A percentile compares a stretch with the other conserved stretches of the same genome.
phyloP scores from a whole-genome alignment of 768 basidiomycete species.

The Amanita pseudoporphyria region DNA sequence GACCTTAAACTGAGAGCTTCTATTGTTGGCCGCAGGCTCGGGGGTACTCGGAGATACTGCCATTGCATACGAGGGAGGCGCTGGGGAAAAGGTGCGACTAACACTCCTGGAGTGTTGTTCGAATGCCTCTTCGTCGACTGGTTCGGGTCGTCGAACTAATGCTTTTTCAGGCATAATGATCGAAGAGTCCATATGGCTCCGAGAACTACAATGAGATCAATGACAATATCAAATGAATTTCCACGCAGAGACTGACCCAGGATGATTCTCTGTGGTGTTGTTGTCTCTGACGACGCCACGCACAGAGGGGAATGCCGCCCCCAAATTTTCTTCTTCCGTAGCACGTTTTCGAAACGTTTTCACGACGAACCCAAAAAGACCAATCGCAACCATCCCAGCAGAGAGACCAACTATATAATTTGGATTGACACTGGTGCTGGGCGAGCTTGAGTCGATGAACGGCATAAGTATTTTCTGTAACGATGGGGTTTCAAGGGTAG shows the following conservation, averaged over 20 bases:
- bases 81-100: conserved; percentile 13
- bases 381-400: conserved; percentile 31
- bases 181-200: not conserved
- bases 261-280: conserved; percentile 16
- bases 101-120: conserved; percentile 2
- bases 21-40: not conserved
- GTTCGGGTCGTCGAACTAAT: not conserved
- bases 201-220: conserved; percentile 10
- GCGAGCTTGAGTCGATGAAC: conserved; percentile 6
- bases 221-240: not conserved
- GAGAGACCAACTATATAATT: conserved; percentile 43
- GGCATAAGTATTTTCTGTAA: not conserved
- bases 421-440: conserved; percentile 11
- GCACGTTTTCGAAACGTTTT: conserved; percentile 32
- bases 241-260: conserved; percentile 14
- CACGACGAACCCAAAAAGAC: conserved; percentile 34
- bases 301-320: conserved; percentile 37
- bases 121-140: not conserved
- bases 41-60: not conserved
- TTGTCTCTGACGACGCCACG: conserved; percentile 34
- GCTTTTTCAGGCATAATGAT: conserved; percentile 6
- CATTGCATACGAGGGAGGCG: not conserved
- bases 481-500: not conserved
- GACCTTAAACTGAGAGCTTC: not conserved
- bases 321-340: conserved; percentile 23